phyloP scores from a whole-genome alignment of 23 red algal genomes.

The Rhodosorus marinus region DNA sequence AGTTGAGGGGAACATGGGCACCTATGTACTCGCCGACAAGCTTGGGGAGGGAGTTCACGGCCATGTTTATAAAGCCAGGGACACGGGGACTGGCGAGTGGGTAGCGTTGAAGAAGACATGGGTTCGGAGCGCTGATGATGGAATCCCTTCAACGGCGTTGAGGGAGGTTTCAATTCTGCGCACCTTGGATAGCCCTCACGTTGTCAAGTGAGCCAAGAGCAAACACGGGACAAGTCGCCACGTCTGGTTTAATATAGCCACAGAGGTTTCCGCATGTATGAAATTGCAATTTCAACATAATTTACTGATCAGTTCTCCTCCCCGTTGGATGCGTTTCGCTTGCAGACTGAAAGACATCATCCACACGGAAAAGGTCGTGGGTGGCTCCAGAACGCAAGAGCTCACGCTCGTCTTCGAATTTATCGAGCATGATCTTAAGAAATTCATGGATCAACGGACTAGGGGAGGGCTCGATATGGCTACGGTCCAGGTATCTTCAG shows the following conservation, averaged over 20 bases:
- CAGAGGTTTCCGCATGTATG: too few species aligned
- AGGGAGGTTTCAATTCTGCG: constrained; percentile 88
- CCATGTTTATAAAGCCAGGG: constrained; percentile 88
- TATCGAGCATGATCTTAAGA: constrained; percentile 88
- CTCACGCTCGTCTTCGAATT: constrained; percentile 91
- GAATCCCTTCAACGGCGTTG: constrained; percentile 80
- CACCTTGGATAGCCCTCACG: constrained; percentile 37
- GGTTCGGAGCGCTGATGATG: constrained; percentile 69
- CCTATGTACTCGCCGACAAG: constrained; percentile 60
- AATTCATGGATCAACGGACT: constrained; percentile 57
- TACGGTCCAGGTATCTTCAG: constrained; percentile 25
- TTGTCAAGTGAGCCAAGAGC: constrained; percentile 63
- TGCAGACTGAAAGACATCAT: constrained; percentile 79
- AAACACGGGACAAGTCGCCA: constrained; percentile 48
- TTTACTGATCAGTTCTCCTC: too few species aligned
- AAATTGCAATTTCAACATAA: too few species aligned
- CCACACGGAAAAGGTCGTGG: constrained; percentile 44
- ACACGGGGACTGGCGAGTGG: constrained; percentile 52
- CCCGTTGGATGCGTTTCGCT: too few species aligned
- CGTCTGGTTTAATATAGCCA: too few species aligned
- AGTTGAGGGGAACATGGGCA: too few species aligned
- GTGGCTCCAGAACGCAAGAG: constrained; percentile 31
- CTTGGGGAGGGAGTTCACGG: constrained; percentile 91
- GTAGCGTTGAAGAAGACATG: constrained; percentile 96
- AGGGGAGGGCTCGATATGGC: constrained; percentile 33